Conservation (phyloP, 78 protist species). For the Dictyostelium citrinum region DNA sequence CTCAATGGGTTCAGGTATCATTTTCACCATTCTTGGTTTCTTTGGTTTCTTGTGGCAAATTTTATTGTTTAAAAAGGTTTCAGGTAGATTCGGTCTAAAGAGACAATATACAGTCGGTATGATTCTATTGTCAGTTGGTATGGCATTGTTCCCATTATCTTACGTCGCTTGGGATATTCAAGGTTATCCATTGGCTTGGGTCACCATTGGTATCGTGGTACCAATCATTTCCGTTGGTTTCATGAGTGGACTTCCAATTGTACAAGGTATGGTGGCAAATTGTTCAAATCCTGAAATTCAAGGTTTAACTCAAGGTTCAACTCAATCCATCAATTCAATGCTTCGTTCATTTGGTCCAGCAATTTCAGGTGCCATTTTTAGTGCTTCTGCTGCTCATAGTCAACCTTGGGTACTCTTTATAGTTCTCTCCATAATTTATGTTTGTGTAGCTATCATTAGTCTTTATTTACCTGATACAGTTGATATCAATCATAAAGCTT, state of each 20-base stretch:
- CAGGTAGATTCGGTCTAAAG: slow-evolving; percentile 24
- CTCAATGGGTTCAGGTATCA: slow-evolving; percentile 20
- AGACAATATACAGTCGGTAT: slow-evolving; percentile 51
- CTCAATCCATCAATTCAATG: slow-evolving; percentile 48
- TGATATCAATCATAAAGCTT: not conserved
- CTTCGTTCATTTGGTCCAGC: slow-evolving; percentile 69
- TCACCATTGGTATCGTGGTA: not conserved
- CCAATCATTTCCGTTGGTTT: slow-evolving; percentile 58
- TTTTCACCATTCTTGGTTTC: slow-evolving; percentile 37
- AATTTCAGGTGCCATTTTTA: slow-evolving; percentile 45
- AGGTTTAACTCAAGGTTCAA: slow-evolving; percentile 55
- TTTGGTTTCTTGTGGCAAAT: slow-evolving; percentile 60
- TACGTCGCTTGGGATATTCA: slow-evolving; percentile 16
- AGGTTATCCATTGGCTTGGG: slow-evolving; percentile 60
- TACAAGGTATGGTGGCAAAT: slow-evolving; percentile 43
- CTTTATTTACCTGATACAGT: slow-evolving; percentile 37
- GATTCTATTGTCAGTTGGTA: slow-evolving; percentile 28
- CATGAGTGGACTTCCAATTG: slow-evolving; percentile 54
- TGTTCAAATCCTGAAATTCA: slow-evolving; percentile 44
- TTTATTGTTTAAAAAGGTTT: slow-evolving; percentile 34
- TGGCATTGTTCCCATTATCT: slow-evolving; percentile 61
- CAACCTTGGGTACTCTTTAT: slow-evolving; percentile 24
- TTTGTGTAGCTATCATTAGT: slow-evolving; percentile 7
- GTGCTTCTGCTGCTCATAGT: not conserved
- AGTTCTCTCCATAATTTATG: not conserved